Percentiles rank a stretch among this genome's conserved stretches.
Conservation (phyloP, 371 early-diverging fungal genomes). For the Blakeslea trispora region DNA sequence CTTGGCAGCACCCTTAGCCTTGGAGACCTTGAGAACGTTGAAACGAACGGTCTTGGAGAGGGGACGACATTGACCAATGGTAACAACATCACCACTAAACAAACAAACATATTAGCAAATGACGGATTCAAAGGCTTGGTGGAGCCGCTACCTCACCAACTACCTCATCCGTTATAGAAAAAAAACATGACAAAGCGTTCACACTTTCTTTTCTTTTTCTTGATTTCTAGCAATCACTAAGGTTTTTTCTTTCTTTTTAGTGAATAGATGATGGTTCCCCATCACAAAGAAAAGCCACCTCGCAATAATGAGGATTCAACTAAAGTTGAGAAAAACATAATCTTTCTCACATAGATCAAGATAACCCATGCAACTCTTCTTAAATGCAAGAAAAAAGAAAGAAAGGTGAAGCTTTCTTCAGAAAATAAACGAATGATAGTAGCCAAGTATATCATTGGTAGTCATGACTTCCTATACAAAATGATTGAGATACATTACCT, state of each 20-base stretch:
- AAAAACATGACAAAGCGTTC: not conserved
- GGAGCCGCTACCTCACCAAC: slow-evolving; percentile 64
- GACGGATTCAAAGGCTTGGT: slow-evolving; percentile 59
- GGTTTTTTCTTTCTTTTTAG: too few relatives aligned
- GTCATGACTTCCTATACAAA: not conserved
- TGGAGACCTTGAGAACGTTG: slow-evolving; percentile 97
- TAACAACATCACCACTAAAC: slow-evolving; percentile 89
- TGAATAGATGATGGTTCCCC: too few relatives aligned
- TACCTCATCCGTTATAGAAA: slow-evolving; percentile 51
- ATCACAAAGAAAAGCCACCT: too few relatives aligned
- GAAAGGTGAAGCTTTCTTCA: too few relatives aligned
- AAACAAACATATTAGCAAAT: slow-evolving; percentile 11
- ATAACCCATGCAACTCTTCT: too few relatives aligned
- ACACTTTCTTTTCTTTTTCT: too few relatives aligned
- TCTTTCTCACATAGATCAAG: too few relatives aligned
- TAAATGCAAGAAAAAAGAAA: too few relatives aligned
- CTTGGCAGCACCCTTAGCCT: slow-evolving; percentile 89
- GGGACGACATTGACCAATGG: slow-evolving; percentile 98
- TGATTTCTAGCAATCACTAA: too few relatives aligned
- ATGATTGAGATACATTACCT: slow-evolving; percentile 36
- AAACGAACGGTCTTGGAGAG: slow-evolving; percentile 99
- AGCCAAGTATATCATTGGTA: not conserved
- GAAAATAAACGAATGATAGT: slow-evolving; percentile 1
- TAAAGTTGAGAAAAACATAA: too few relatives aligned
- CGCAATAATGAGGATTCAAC: too few relatives aligned